Evolutionary conservation across 2,329 filamentous ascomycete genomes (phyloP).

Genomic region (Orbilia brochopaga): DNA sequence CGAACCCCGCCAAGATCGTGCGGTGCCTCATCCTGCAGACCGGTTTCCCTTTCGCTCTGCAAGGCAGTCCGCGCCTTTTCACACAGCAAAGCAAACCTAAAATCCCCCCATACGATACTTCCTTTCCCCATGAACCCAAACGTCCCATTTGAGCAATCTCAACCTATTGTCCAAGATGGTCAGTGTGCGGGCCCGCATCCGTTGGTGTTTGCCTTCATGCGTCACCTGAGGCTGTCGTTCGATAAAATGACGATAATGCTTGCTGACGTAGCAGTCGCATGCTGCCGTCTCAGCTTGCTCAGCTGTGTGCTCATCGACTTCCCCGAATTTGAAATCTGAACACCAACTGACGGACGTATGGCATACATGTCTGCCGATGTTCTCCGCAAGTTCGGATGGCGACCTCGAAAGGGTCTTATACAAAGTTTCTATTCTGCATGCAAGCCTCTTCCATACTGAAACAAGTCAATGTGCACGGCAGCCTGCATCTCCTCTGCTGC

Average conservation of each 20-base stretch:
- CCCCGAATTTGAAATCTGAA: neutral
- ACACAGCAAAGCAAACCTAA: neutral
- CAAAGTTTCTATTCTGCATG: neutral
- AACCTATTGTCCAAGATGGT: conserved; percentile 37
- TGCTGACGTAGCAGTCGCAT: conserved; percentile 40
- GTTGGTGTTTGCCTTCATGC: conserved; percentile 29
- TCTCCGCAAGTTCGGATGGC: too few species aligned
- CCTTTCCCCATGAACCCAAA: neutral
- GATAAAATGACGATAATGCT: conserved; percentile 30
- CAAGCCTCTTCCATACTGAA: neutral
- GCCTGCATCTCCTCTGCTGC: neutral
- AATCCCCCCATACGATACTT: neutral
- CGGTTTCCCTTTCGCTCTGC: neutral
- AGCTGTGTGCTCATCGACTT: conserved; percentile 16
- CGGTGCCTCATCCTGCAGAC: conserved; percentile 5
- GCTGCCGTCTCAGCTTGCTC: neutral
- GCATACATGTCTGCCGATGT: too few species aligned
- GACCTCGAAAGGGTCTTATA: neutral
- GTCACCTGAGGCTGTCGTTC: conserved; percentile 11
- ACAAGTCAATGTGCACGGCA: neutral
- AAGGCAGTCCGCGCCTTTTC: neutral
- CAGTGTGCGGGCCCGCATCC: conserved; percentile 12
- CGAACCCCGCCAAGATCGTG: conserved; percentile 13
- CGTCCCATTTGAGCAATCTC: conserved; percentile 18
- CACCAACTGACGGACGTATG: neutral